Percentiles rank a stretch among this genome's conserved stretches.
phyloP scores from a whole-genome alignment of 306 rosid genomes.

The Medicago lupulina region DNA sequence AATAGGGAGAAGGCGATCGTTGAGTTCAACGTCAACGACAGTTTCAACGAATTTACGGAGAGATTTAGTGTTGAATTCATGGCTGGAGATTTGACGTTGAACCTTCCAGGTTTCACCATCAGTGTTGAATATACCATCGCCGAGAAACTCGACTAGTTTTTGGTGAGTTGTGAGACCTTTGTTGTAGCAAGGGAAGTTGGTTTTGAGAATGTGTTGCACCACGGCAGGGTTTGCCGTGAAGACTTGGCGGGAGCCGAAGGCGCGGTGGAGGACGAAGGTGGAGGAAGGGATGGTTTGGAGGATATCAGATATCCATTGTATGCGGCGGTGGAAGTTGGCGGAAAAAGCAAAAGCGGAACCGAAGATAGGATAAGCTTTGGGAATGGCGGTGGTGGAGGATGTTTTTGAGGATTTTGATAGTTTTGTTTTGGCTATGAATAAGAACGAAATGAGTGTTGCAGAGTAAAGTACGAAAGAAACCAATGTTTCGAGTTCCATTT shows the following conservation, averaged over 20 bases:
- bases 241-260: slow-evolving; percentile 47
- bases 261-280: slow-evolving; percentile 63
- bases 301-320: slow-evolving; percentile 64
- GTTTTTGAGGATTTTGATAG: background rate
- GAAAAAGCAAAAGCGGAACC: slow-evolving; percentile 53
- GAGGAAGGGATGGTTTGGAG: slow-evolving; percentile 55
- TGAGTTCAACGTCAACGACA: slow-evolving; percentile 65
- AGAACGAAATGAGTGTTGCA: slow-evolving; percentile 33
- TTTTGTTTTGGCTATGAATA: slow-evolving; percentile 23
- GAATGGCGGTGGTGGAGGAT: slow-evolving; percentile 35
- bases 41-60: slow-evolving; percentile 62
- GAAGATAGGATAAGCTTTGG: slow-evolving; percentile 62
- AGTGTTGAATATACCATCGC: slow-evolving; percentile 65
- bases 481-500: slow-evolving; percentile 38
- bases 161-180: slow-evolving; percentile 47
- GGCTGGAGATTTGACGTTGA: slow-evolving; percentile 68
- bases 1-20: slow-evolving; percentile 59
- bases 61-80: slow-evolving; percentile 61
- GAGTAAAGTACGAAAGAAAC: background rate
- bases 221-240: slow-evolving; percentile 66
- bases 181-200: slow-evolving; percentile 57
- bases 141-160: slow-evolving; percentile 62
- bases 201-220: slow-evolving; percentile 73
- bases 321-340: slow-evolving; percentile 50
- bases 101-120: slow-evolving; percentile 66